Percentiles rank a stretch among this genome's conserved stretches.
Evolutionary conservation across 768 basidiomycete species (phyloP).

Genomic region (Leccinum rimulosum): DNA sequence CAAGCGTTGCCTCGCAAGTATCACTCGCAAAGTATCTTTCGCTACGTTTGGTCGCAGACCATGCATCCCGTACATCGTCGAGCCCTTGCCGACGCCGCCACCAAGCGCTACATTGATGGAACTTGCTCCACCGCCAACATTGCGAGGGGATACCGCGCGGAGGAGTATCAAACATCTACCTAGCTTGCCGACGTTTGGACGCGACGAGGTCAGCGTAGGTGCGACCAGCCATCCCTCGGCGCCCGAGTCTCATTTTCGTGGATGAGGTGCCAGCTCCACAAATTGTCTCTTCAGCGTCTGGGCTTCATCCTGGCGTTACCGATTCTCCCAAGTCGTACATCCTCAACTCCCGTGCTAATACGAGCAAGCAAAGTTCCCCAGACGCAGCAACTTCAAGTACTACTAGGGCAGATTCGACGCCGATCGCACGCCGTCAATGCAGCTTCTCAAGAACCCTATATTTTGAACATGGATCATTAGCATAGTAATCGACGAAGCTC

Average conservation of each 20-base stretch:
- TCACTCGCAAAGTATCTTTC: constrained; percentile 33
- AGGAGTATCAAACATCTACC: constrained; percentile 24
- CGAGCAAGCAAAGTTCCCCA: constrained; percentile 7
- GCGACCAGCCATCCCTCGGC: constrained; percentile 8
- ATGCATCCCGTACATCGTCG: constrained; percentile 20
- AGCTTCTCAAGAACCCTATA: background rate
- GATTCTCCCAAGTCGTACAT: constrained; percentile 13
- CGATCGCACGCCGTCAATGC: constrained; percentile 11
- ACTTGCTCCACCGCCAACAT: constrained; percentile 19
- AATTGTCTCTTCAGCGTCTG: constrained; percentile 1
- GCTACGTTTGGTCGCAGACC: constrained; percentile 26
- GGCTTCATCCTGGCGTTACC: constrained; percentile 1
- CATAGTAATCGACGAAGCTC: too few relatives aligned
- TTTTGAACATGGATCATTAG: too few relatives aligned
- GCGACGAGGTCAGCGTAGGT: background rate
- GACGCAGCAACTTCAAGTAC: background rate
- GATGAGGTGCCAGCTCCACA: background rate
- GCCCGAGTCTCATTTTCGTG: constrained; percentile 13
- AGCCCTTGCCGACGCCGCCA: constrained; percentile 20
- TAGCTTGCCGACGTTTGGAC: constrained; percentile 20
- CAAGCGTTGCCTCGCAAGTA: constrained; percentile 26
- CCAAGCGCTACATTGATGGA: constrained; percentile 7
- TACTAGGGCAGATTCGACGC: background rate
- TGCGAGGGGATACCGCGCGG: constrained; percentile 9
- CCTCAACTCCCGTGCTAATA: constrained; percentile 13